phyloP scores from a whole-genome alignment of 768 basidiomycete species.

The Leccinum fibrillosum region DNA sequence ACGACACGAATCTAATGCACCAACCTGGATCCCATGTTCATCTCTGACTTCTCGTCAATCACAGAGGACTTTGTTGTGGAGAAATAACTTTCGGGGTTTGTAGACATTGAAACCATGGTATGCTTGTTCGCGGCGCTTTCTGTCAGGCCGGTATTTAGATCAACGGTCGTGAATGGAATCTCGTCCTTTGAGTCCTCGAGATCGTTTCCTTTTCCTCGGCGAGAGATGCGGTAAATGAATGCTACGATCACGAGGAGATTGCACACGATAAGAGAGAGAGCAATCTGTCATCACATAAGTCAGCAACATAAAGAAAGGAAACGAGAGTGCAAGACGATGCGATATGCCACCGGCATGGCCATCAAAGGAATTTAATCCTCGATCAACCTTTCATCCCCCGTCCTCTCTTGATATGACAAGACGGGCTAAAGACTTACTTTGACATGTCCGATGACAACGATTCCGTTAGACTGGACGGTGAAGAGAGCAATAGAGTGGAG shows the following conservation, averaged over 20 bases:
- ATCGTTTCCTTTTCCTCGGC: background rate
- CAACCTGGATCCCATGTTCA: background rate
- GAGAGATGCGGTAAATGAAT: conserved; percentile 18
- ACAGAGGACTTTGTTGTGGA: background rate
- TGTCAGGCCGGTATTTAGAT: conserved; percentile 4
- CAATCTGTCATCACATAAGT: conserved; percentile 8
- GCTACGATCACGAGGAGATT: conserved; percentile 25
- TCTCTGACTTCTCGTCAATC: background rate
- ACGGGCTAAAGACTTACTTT: conserved; percentile 15
- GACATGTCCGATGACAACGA: conserved; percentile 20
- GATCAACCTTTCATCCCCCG: background rate
- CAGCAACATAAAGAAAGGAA: background rate
- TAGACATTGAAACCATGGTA: background rate
- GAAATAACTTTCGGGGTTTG: background rate
- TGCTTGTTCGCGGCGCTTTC: background rate
- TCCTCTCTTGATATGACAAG: background rate
- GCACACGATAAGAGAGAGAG: conserved; percentile 25
- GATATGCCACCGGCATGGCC: background rate
- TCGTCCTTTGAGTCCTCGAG: background rate
- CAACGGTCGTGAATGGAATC: conserved; percentile 15
- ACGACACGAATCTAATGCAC: background rate
- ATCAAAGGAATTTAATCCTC: background rate
- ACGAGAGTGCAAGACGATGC: no score
- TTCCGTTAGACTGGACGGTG: background rate
- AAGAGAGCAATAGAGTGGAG: conserved; percentile 14